Conservation (phyloP, 441 rosid species). For the Populus hybrid region DNA sequence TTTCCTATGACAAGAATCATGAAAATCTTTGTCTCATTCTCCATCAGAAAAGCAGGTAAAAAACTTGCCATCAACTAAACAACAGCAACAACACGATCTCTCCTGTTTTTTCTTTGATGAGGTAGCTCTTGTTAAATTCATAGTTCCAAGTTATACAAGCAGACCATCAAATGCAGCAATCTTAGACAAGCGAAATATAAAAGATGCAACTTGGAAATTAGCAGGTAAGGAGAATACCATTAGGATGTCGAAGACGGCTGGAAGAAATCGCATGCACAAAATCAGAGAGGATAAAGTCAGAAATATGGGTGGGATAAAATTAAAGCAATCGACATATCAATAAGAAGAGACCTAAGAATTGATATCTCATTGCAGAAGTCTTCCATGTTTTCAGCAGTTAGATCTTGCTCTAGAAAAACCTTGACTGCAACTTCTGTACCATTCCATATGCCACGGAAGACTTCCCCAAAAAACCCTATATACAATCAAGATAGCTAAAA, state of each 20-base stretch:
- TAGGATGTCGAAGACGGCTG: constrained; percentile 98
- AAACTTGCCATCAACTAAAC: not conserved
- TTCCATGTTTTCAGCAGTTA: constrained; percentile 97
- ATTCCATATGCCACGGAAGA: constrained; percentile 94
- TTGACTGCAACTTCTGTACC: constrained; percentile 99
- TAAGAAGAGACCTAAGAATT: constrained; percentile 72
- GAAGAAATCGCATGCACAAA: constrained; percentile 30
- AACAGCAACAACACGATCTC: not conserved
- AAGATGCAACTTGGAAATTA: constrained; percentile 6
- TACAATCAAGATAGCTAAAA: constrained; percentile 3
- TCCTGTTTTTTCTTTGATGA: not conserved
- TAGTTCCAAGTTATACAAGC: not conserved
- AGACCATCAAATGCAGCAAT: not conserved
- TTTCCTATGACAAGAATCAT: not conserved
- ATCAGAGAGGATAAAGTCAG: constrained; percentile 34
- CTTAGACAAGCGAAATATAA: not conserved
- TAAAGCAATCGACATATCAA: constrained; percentile 17
- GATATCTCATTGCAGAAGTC: constrained; percentile 99
- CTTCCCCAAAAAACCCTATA: constrained; percentile 96
- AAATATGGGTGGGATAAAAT: constrained; percentile 23
- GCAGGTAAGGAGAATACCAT: constrained; percentile 61
- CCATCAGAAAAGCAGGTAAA: not conserved
- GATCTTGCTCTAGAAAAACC: constrained; percentile 97
- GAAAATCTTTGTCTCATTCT: not conserved
- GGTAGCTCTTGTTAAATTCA: not conserved